phyloP scores from a whole-genome alignment of 345 rosid genomes.

The Salix exigua region DNA sequence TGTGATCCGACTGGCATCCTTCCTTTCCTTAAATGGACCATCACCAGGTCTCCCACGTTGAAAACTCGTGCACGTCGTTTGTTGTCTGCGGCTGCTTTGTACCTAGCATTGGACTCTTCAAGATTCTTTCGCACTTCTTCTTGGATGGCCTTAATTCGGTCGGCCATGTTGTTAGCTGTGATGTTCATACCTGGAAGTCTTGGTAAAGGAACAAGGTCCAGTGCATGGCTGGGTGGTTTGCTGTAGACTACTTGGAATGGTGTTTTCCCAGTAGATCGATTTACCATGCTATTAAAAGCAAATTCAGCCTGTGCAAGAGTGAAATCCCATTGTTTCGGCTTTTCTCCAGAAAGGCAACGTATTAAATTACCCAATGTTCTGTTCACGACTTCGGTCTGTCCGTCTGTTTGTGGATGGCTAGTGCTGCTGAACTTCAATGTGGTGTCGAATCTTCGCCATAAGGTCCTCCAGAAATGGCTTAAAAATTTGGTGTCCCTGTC shows the following conservation, averaged over 20 bases:
- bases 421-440: no score
- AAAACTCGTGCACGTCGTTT: neutral
- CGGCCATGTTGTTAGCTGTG: neutral
- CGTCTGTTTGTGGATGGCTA: no score
- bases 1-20: fast-evolving
- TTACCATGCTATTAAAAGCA: neutral
- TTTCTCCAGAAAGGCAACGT: no score
- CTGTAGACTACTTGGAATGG: neutral
- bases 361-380: no score
- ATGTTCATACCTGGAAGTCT: neutral
- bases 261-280: neutral
- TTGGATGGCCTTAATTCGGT: neutral
- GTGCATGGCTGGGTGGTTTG: neutral
- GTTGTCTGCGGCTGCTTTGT: neutral
- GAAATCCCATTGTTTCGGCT: no score
- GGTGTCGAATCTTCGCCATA: no score
- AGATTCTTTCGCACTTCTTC: neutral
- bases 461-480: no score
- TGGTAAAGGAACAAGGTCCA: neutral
- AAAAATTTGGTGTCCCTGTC: no score
- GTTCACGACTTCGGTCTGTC: no score
- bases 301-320: no score
- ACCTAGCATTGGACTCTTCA: neutral
- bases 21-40: no score
- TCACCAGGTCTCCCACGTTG: no score